Conservation (phyloP, 495 filamentous ascomycete genomes). For the Amphirosellinia nigrospora region DNA sequence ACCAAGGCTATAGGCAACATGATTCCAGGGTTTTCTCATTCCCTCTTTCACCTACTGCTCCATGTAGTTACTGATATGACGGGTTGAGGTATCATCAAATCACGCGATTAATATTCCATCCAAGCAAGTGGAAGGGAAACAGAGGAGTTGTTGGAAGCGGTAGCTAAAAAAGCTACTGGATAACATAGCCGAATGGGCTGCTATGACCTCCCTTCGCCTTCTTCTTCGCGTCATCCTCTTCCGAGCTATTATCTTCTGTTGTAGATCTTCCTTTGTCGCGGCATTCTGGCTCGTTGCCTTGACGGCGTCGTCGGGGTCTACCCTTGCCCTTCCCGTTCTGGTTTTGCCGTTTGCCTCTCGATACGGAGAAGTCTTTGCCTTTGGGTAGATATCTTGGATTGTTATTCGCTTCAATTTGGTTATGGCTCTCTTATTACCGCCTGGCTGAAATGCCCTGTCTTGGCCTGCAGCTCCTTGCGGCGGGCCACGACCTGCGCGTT, state of each 20-base stretch:
- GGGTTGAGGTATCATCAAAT: too few relatives aligned
- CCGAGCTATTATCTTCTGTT: conserved; percentile 56
- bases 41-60: too few relatives aligned
- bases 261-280: conserved; percentile 44
- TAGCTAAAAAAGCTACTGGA: too few relatives aligned
- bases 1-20: too few relatives aligned
- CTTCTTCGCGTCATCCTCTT: conserved; percentile 59
- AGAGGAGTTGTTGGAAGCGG: too few relatives aligned
- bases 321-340: conserved; percentile 27
- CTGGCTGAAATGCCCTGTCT: conserved; percentile 44
- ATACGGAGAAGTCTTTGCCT: conserved; percentile 41
- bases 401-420: background rate
- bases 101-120: too few relatives aligned
- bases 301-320: conserved; percentile 25
- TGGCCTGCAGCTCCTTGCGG: conserved; percentile 73
- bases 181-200: too few relatives aligned
- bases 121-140: too few relatives aligned
- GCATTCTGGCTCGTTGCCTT: conserved; percentile 17
- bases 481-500: conserved; percentile 91
- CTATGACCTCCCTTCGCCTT: conserved; percentile 41
- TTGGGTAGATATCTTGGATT: conserved; percentile 10
- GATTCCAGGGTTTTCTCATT: too few relatives aligned
- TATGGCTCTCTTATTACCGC: background rate
- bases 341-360: conserved; percentile 34
- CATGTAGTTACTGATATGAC: too few relatives aligned